Evolutionary conservation across 805 yeast species (phyloP).

Genomic region (Teunomyces gatunensis): DNA sequence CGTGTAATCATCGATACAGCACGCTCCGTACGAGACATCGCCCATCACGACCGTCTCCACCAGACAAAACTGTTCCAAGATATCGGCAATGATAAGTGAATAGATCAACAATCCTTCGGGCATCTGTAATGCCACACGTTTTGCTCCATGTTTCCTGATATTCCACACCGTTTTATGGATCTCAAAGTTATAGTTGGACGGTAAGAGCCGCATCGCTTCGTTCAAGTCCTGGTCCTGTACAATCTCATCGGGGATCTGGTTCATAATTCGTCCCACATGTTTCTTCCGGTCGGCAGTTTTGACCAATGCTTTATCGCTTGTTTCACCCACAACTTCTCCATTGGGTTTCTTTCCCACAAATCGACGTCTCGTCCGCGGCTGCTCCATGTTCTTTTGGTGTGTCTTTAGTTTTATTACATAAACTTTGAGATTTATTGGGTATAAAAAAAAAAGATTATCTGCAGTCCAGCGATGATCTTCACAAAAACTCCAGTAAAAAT

Average conservation of each 20-base stretch:
- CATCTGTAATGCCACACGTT: slow-evolving; percentile 91
- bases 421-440: not conserved
- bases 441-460: not conserved
- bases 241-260: slow-evolving; percentile 88
- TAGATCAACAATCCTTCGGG: slow-evolving; percentile 94
- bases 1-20: slow-evolving; percentile 95
- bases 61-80: slow-evolving; percentile 83
- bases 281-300: slow-evolving; percentile 12
- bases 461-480: not conserved
- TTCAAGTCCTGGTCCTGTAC: slow-evolving; percentile 77
- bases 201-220: slow-evolving; percentile 76
- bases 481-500: too few species aligned
- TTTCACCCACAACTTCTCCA: slow-evolving; percentile 10
- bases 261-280: slow-evolving; percentile 60
- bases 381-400: not conserved
- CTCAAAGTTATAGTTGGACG: slow-evolving; percentile 92
- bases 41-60: slow-evolving; percentile 95
- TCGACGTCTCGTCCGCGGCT: slow-evolving; percentile 38
- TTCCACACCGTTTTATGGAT: slow-evolving; percentile 96
- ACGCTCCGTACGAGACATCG: slow-evolving; percentile 97
- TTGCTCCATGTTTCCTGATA: slow-evolving; percentile 68
- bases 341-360: slow-evolving; percentile 55
- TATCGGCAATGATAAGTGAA: slow-evolving; percentile 86
- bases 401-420: too few species aligned
- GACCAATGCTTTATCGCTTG: slow-evolving; percentile 14